Percentiles rank a stretch among this genome's conserved stretches.
Conservation (phyloP, 2,329 filamentous ascomycete species). For the Fusarium subglutinans region DNA sequence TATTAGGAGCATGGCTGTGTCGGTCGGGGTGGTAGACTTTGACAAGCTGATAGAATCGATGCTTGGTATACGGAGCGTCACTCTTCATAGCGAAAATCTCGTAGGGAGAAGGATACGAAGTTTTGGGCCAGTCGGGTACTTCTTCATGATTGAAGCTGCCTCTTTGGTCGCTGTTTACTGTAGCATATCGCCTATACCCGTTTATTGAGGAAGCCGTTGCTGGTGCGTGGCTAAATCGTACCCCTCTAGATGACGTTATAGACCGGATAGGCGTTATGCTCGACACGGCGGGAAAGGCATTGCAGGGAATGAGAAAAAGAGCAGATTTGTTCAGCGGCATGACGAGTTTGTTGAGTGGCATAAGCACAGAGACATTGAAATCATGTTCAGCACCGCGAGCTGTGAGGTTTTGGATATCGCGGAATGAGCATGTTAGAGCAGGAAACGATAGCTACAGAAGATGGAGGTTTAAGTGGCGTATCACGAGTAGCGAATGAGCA, state of each 20-base stretch:
- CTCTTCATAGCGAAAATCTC: slow-evolving; percentile 76
- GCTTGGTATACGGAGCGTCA: slow-evolving; percentile 79
- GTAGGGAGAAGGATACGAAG: slow-evolving; percentile 78
- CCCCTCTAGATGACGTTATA: slow-evolving; percentile 38
- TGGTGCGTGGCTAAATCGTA: slow-evolving; percentile 10
- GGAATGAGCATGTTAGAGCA: slow-evolving; percentile 41
- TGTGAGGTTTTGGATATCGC: slow-evolving; percentile 16
- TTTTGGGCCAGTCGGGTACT: slow-evolving; percentile 57
- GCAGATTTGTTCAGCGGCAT: slow-evolving; percentile 39
- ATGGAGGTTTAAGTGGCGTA: slow-evolving; percentile 2
- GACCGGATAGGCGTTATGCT: slow-evolving; percentile 15
- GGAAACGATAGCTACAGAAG: slow-evolving; percentile 9
- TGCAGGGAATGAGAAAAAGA: slow-evolving; percentile 32
- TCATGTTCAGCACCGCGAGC: slow-evolving; percentile 30
- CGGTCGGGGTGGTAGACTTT: slow-evolving; percentile 96
- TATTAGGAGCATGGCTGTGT: slow-evolving; percentile 46
- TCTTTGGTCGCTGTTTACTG: slow-evolving; percentile 21
- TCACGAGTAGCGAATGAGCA: slow-evolving; percentile 31
- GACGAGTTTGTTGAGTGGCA: slow-evolving; percentile 9
- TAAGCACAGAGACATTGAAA: slow-evolving; percentile 14
- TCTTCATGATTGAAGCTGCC: slow-evolving; percentile 13
- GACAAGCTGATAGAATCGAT: slow-evolving; percentile 87
- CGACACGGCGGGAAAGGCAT: slow-evolving; percentile 29
- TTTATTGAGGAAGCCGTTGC: slow-evolving; percentile 3
- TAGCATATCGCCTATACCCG: slow-evolving; percentile 34